Evolutionary conservation across 2,329 filamentous ascomycete genomes (phyloP), one percentile per base, ranked within the genome.

Genomic region (Aspergillus sp.): DNA sequence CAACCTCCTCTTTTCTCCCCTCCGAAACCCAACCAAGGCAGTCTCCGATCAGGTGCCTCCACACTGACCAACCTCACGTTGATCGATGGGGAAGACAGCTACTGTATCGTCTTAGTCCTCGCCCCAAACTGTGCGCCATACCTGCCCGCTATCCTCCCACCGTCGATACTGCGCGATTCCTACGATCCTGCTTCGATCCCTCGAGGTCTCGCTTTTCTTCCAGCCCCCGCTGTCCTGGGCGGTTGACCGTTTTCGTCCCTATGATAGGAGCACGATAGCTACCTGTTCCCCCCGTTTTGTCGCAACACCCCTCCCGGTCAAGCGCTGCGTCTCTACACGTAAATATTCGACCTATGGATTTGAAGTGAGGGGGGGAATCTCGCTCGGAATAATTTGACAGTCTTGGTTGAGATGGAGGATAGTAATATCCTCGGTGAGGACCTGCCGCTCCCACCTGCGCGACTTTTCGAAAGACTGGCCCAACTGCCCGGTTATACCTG

Each of bases 401-500:
- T 42, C 11, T 54, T 52, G 53, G 56, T 55, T 57, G 63, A 61
- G 53, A 71, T 71, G 68, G 67, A 71, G 54, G 65, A 69, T 52
- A 64, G 59, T 55, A 61, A 66, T 58, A 64, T 76, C 45, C 64
- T 77, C 45, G 74, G 72, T 53, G 76, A 77, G 50, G 76, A 78
- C 58, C 66, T 78, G 54, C 75, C 75, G 55, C 69, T 77, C 67
- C 85, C 86, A 54, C 87, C 87, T 41, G 77, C 81, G 59, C 83
- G 86, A 63, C 81, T 92, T 49, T 88, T 86, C 62, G 87, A 91
- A 69, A 83, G 88, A 47, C 78, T 92, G 59, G 80, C 83, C 57
- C 87, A 89, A 68, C 80, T 92, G 58, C 80, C 86, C 43, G 88
- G 88, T 49, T 91, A 90, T 68, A 84, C 81, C 5, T 92, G 88